phyloP scores from a whole-genome alignment of 2,329 filamentous ascomycete species.

The Trichoderma asperellum region DNA sequence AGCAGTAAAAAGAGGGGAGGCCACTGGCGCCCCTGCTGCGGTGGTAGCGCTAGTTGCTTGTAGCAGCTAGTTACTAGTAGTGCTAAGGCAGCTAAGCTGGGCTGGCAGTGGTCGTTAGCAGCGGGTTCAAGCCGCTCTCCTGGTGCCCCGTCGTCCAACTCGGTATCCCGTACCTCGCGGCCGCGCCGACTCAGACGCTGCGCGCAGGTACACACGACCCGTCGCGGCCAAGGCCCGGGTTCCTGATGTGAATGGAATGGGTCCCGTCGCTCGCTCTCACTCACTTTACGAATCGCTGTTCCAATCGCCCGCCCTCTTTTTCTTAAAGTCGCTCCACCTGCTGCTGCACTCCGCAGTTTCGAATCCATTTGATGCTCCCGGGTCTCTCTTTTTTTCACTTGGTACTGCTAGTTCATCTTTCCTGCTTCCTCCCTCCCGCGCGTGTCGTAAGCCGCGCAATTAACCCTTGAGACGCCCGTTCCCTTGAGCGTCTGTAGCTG shows the following conservation, averaged over 20 bases:
- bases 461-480: background rate
- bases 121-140: background rate
- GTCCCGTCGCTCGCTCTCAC: background rate
- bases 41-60: background rate
- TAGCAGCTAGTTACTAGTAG: background rate
- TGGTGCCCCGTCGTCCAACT: background rate
- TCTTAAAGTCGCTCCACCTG: conserved; percentile 28
- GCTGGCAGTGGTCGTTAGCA: background rate
- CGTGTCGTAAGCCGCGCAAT: conserved; percentile 15
- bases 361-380: conserved; percentile 8
- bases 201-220: background rate
- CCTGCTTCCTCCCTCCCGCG: conserved; percentile 13
- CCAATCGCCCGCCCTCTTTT: conserved; percentile 17
- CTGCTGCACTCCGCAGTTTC: conserved; percentile 28
- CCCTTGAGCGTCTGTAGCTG: conserved; percentile 1
- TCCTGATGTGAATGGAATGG: conserved; percentile 14
- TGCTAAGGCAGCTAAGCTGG: background rate
- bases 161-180: conserved; percentile 12
- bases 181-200: background rate
- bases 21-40: background rate
- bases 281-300: background rate
- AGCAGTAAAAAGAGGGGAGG: background rate
- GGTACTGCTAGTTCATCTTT: background rate
- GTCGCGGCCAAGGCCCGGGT: background rate
- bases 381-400: background rate